A percentile compares a stretch with the other conserved stretches of the same genome.
Evolutionary conservation across 169 alveolate species (phyloP).

Genomic region (Eimeria necatrix): DNA sequence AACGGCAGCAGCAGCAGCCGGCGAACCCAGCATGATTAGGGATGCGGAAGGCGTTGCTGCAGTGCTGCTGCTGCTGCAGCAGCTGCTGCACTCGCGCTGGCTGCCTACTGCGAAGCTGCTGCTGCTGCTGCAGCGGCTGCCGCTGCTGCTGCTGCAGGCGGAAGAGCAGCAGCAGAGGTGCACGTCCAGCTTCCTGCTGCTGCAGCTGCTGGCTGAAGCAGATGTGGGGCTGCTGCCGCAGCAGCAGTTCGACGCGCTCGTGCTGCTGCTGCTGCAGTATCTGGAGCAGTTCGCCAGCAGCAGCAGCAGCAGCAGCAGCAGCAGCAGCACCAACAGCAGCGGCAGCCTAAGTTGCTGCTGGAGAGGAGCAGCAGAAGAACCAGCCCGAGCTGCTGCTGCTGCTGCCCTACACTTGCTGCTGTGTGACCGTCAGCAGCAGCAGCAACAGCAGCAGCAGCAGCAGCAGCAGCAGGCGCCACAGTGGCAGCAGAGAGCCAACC

Average conservation of each 20-base stretch:
- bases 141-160: neutral
- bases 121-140: neutral
- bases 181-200: neutral
- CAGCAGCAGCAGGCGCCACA: constrained; percentile 23
- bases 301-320: neutral
- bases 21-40: neutral
- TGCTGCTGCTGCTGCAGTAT: neutral
- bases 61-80: neutral
- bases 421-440: constrained; percentile 4
- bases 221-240: constrained; percentile 20
- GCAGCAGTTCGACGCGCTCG: constrained; percentile 3
- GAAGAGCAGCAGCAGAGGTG: neutral
- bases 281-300: neutral
- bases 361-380: constrained; percentile 18
- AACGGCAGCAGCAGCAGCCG: neutral
- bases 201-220: constrained; percentile 21
- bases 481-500: constrained; percentile 36
- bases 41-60: neutral
- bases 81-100: neutral
- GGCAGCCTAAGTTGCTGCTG: constrained; percentile 18
- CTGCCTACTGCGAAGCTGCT: neutral
- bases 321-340: neutral
- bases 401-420: constrained; percentile 40
- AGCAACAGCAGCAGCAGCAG: constrained; percentile 35
- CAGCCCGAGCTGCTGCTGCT: neutral